A percentile compares a stretch with the other conserved stretches of the same genome.
These are phyloP conservation scores for Erythrophleum fordii DNA, from an alignment of 306 rosid genomes.

Conservation along the genomic window DNA sequence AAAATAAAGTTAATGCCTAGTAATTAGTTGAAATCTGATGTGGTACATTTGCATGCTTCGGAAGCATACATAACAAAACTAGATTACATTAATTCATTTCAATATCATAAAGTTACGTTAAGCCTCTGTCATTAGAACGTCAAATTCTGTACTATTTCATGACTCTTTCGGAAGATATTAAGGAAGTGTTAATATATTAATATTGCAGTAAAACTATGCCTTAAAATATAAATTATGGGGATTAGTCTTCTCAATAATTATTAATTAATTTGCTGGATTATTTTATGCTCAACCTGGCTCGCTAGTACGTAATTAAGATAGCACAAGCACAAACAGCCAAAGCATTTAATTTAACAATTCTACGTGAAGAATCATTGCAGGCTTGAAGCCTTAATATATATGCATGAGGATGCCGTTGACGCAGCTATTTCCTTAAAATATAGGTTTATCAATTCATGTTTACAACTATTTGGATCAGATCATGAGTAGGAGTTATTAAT, in stretches of 20 bases:
- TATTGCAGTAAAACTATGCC: not conserved
- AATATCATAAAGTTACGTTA: slow-evolving; percentile 16
- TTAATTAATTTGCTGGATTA: not conserved
- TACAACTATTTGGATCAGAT: slow-evolving; percentile 18
- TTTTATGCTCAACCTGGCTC: not conserved
- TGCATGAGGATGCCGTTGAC: no score
- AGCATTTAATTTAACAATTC: not conserved
- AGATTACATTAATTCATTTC: not conserved
- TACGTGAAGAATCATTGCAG: no score
- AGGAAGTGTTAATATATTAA: not conserved
- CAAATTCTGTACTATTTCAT: slow-evolving; percentile 12
- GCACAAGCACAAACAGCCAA: not conserved
- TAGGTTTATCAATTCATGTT: not conserved
- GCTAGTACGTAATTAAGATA: not conserved
- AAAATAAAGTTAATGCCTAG: not conserved
- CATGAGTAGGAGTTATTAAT: no score
- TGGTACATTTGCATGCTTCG: not conserved
- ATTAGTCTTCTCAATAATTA: not conserved
- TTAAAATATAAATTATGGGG: not conserved
- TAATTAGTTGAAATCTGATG: not conserved
- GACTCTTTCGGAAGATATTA: not conserved
- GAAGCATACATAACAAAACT: not conserved
- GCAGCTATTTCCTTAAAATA: no score
- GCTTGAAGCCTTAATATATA: no score
- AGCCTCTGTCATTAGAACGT: slow-evolving; percentile 14